These are phyloP conservation scores for Talaromyces sp. DNA, from an alignment of 2,329 filamentous ascomycete genomes.

Conservation along the genomic window DNA sequence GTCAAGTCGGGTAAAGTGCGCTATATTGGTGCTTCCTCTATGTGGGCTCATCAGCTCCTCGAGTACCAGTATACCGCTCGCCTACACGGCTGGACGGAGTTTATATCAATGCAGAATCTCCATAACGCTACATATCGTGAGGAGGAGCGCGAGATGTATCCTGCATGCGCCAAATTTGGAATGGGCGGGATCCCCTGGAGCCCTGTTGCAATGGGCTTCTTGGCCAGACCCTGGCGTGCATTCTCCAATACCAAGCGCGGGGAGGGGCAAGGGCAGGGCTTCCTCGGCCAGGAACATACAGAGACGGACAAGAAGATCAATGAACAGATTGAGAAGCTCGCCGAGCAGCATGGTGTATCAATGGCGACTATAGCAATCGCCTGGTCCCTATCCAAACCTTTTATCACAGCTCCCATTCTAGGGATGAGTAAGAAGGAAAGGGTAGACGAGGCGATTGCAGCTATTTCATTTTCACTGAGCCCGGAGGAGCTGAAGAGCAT, in stretches of 20 bases:
- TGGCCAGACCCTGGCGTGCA: not conserved
- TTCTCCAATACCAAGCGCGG: not conserved
- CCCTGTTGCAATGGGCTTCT: not conserved
- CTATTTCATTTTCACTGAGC: not conserved
- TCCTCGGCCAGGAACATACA: not conserved
- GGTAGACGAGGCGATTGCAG: not conserved
- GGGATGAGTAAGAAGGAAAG: conserved; percentile 9
- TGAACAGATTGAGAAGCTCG: not conserved
- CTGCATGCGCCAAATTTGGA: not conserved
- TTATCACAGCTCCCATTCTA: not conserved
- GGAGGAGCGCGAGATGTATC: not conserved
- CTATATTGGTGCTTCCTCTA: not conserved
- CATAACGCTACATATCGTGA: not conserved
- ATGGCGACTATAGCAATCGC: not conserved
- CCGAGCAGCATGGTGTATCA: not conserved
- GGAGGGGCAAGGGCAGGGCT: not conserved
- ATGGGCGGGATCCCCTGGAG: not conserved
- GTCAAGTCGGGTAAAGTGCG: not conserved
- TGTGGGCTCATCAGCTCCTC: not conserved
- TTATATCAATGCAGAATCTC: not conserved
- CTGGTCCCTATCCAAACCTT: not conserved
- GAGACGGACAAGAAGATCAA: not conserved
- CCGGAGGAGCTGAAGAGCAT: not conserved
- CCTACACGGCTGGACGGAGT: not conserved
- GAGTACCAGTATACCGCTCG: not conserved